Base-by-base conservation (phyloP, 345 rosid genomes). In the Salix arbutifolia region DNA sequence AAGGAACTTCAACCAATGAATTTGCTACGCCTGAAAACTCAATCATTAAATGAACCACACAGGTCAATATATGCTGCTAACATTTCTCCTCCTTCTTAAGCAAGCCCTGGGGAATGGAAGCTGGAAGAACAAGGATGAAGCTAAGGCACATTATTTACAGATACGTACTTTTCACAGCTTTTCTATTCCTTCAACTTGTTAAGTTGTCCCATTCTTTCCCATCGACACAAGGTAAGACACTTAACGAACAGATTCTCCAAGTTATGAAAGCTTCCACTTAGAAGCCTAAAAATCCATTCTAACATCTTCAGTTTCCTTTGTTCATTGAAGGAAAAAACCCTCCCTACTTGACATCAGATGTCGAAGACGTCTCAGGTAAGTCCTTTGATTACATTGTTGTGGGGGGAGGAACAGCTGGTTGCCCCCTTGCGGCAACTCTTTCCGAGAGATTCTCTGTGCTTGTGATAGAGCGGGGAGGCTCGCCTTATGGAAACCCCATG, bases 351-450 rank as follows among this genome's bases (percentile, higher is more conserved):
- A 91, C 97, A 56, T 83, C 89, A 23, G 91, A 91, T 72, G 85
- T 83, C 4, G 72, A 79, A 48, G 85, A 90, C 76, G 58, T 91
- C 28, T 82, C 91, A 0, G 92, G 98, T 68, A 86, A 83, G 88
- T 89, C 90, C 72, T 91, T 92, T 67, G 91, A 92, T 77, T 87
- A 88, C 89, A 90, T 91, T 40, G 17, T 92, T 23, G 89, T 86
- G 1, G 96, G 92, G 37, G 92, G 93, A 31, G 96, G 98, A 66
- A 87, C 96, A 5, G 81, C 96, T 0, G 91, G 94, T 50, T 90
- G 97, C 58, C 87, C 93, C 35, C 79, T 92, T 11, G 94, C 93
- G 6, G 86, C 97, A 2, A 94, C 92, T 9, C 82, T 91, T 19
- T 90, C 91, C 0, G 84, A 89, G 78, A 86, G 84, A 18, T 91